Conservation (phyloP, 129 eudicot genomes). For the Solidago caesia region DNA sequence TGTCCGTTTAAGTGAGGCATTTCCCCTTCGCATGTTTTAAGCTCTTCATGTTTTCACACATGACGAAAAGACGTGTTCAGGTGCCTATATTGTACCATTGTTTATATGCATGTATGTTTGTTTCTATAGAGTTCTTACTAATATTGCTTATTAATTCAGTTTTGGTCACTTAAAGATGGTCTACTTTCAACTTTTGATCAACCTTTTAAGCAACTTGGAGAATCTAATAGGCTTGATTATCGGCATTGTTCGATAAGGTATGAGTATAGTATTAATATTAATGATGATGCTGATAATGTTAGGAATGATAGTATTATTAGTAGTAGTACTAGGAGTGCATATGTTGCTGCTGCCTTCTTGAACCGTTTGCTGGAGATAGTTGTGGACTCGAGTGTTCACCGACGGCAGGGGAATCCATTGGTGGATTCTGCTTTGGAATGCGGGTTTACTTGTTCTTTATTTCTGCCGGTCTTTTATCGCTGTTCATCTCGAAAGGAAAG, state of each 20-base stretch:
- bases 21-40: too few relatives aligned
- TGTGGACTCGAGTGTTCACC: slow-evolving; percentile 5
- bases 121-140: too few relatives aligned
- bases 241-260: neutral
- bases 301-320: neutral
- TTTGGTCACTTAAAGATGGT: neutral
- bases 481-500: neutral
- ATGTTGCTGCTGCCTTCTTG: neutral
- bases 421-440: slow-evolving; percentile 8
- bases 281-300: neutral
- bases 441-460: neutral
- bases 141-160: neutral
- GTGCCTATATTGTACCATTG: too few relatives aligned
- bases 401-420: neutral
- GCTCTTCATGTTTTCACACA: too few relatives aligned
- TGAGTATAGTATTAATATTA: neutral
- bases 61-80: too few relatives aligned
- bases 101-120: too few relatives aligned
- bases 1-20: too few relatives aligned
- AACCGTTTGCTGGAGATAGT: slow-evolving; percentile 7
- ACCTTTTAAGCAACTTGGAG: neutral
- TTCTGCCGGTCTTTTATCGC: slow-evolving; percentile 12
- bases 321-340: too few relatives aligned
- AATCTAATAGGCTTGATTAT: neutral
- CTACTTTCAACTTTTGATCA: neutral